A percentile compares a stretch with the other conserved stretches of the same genome.
These are phyloP conservation scores for Talaromyces funiculosus DNA, from an alignment of 2,329 filamentous ascomycete genomes.

Conservation along the genomic window DNA sequence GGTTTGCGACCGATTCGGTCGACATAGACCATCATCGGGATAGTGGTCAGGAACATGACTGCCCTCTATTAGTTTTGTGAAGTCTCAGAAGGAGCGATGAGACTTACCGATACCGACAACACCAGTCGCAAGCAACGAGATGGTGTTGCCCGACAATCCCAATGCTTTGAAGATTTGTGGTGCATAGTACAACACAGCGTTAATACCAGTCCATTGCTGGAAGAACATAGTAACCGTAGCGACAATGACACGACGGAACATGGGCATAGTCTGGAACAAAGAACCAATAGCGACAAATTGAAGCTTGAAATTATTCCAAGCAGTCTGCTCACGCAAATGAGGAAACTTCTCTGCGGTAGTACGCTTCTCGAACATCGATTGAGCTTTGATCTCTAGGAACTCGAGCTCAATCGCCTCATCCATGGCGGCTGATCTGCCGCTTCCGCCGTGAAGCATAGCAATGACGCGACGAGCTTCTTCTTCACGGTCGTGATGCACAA, in stretches of 20 bases:
- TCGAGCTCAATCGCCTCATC: conserved; percentile 64
- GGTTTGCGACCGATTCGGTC: conserved; percentile 29
- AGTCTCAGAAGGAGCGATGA: background rate
- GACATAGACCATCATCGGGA: conserved; percentile 30
- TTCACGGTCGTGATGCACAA: conserved; percentile 65
- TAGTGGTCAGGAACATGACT: conserved; percentile 17
- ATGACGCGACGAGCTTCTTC: conserved; percentile 60
- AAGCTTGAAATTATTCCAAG: conserved; percentile 60
- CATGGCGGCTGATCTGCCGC: conserved; percentile 50
- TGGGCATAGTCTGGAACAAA: conserved; percentile 26
- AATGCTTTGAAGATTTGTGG: conserved; percentile 26
- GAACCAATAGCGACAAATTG: conserved; percentile 46
- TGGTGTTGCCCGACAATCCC: conserved; percentile 23
- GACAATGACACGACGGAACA: conserved; percentile 49
- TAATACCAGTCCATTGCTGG: conserved; percentile 48
- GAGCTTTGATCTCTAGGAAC: conserved; percentile 77
- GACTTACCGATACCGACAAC: conserved; percentile 26
- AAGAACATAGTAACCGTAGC: conserved; percentile 41
- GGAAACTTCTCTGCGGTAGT: conserved; percentile 64
- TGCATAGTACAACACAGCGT: conserved; percentile 38
- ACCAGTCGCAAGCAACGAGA: conserved; percentile 25
- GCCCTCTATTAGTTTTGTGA: background rate
- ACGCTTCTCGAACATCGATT: conserved; percentile 70
- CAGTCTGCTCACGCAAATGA: conserved; percentile 54
- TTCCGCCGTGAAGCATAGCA: conserved; percentile 57